Base-by-base conservation (phyloP, 2,329 filamentous ascomycete species). In the Aspergillus transmontanensis region DNA sequence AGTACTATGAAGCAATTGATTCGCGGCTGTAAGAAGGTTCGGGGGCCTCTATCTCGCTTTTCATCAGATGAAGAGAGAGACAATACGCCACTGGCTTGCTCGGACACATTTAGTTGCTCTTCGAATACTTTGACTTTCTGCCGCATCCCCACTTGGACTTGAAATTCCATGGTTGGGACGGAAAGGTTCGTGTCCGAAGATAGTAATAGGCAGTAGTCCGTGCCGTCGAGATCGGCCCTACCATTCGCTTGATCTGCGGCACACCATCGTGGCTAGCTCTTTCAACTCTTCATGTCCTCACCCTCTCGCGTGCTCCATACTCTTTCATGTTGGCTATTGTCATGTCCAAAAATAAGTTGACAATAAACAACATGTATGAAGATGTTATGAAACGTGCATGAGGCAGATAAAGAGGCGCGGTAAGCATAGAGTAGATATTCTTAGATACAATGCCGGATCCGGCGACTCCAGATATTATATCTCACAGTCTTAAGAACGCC, bases 351-450 rank as follows among this genome's bases (percentile, higher is more conserved):
- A 55, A 54, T 39, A 55, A 55, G 14, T 39, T 23, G 30, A 55
- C 30, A 55, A 55, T 55, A 55, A 55, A 55, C n/a, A 55, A 14
- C 34, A 55, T 11, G 32, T 21, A 39, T 55, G 51, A 36, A 55
- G 51, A 55, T 39, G 30, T 36, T 21, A 21, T 55, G 51, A 55
- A 55, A 39, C 51, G 12, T 26, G n/a, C 51, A 39, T 39, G 32
- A 36, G 51, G 51, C 51, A 55, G 11, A 39, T 55, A 55, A 55
- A 55, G 51, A 55, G 51, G 14, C 32, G n/a, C 19, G 26, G 34
- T 14, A 21, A 54, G 51, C 28, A 19, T 14, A 54, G 51, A 54
- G 51, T 36, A 34, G 51, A 55, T 55, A 55, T 55, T 55, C 26
- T 55, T 55, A 55, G 51, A 39, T 26, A 36, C 32, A 36, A 23